phyloP scores from a whole-genome alignment of 78 protist species.

The Diacronema lutheri region DNA sequence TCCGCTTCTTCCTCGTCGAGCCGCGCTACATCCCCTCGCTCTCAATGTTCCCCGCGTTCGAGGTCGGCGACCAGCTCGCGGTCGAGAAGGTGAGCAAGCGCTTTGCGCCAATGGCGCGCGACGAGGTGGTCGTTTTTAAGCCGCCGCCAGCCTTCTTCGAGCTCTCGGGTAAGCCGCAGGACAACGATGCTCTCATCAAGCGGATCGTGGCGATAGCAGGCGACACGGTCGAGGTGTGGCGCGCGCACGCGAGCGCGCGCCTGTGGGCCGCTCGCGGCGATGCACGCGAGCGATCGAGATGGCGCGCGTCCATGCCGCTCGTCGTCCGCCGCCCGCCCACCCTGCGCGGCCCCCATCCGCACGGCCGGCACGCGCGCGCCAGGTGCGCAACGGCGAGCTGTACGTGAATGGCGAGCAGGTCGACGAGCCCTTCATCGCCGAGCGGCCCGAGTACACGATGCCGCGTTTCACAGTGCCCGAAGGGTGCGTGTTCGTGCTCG shows the following conservation, averaged over 20 bases:
- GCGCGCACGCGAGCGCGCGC: no score
- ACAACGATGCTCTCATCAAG: constrained; percentile 18
- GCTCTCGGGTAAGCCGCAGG: not conserved
- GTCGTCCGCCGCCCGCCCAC: not conserved
- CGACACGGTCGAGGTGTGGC: not conserved
- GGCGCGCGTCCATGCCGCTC: no score
- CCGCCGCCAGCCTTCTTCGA: not conserved
- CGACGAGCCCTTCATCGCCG: not conserved
- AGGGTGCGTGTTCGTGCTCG: constrained; percentile 7
- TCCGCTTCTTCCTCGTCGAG: not conserved
- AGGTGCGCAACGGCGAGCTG: not conserved
- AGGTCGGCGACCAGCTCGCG: constrained; percentile 13
- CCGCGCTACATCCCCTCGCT: constrained; percentile 23
- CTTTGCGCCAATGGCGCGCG: not conserved
- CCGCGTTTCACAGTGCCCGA: not conserved
- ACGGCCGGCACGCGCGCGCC: not conserved
- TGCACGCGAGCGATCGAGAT: no score
- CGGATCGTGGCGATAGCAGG: constrained; percentile 4
- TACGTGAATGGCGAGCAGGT: not conserved
- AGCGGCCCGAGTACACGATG: not conserved
- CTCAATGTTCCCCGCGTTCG: constrained; percentile 1
- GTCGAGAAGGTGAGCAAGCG: constrained; percentile 13
- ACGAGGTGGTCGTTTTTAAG: not conserved
- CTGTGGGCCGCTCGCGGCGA: no score
- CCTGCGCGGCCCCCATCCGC: no score